These are phyloP conservation scores for Phytopythium chamaehyphon DNA, from an alignment of 352 stramenopile species.

Conservation along the genomic window DNA sequence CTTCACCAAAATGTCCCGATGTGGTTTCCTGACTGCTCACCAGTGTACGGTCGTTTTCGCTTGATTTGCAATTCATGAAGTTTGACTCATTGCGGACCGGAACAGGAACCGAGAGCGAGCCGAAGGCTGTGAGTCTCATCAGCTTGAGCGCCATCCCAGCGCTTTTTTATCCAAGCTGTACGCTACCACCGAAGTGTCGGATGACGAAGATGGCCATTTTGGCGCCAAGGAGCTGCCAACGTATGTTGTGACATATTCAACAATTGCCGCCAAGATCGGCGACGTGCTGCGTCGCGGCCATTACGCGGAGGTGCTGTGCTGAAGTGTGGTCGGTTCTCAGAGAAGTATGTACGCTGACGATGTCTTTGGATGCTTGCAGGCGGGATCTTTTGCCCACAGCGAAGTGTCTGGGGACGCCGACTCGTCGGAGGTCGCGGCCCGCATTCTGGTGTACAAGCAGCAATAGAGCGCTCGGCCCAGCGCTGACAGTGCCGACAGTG, in stretches of 20 bases:
- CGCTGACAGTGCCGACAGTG: not conserved
- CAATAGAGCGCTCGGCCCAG: not conserved
- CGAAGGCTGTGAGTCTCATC: conserved; percentile 63
- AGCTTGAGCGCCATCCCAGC: conserved; percentile 49
- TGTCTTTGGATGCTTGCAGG: conserved; percentile 16
- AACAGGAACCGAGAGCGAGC: conserved; percentile 51
- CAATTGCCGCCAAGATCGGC: conserved; percentile 39
- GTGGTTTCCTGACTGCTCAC: conserved; percentile 86
- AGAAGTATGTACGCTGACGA: not conserved
- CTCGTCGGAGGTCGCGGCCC: conserved; percentile 41
- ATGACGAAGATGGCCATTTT: conserved; percentile 13
- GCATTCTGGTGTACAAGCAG: conserved; percentile 67
- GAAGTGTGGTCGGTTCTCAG: not conserved
- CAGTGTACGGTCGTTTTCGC: conserved; percentile 32
- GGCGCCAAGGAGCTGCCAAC: conserved; percentile 37
- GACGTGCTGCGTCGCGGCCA: conserved; percentile 34
- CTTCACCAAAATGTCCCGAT: conserved; percentile 79
- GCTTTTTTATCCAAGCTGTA: conserved; percentile 58
- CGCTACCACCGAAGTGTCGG: conserved; percentile 21
- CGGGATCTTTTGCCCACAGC: conserved; percentile 60
- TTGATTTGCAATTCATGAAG: not conserved
- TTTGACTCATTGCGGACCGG: conserved; percentile 3
- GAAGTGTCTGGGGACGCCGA: conserved; percentile 70
- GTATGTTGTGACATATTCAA: conserved; percentile 66
- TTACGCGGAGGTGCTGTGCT: conserved; percentile 41